Evolutionary conservation across 2,329 filamentous ascomycete species (phyloP).

Genomic region (Ophiocordyceps camponoti-leonardi): DNA sequence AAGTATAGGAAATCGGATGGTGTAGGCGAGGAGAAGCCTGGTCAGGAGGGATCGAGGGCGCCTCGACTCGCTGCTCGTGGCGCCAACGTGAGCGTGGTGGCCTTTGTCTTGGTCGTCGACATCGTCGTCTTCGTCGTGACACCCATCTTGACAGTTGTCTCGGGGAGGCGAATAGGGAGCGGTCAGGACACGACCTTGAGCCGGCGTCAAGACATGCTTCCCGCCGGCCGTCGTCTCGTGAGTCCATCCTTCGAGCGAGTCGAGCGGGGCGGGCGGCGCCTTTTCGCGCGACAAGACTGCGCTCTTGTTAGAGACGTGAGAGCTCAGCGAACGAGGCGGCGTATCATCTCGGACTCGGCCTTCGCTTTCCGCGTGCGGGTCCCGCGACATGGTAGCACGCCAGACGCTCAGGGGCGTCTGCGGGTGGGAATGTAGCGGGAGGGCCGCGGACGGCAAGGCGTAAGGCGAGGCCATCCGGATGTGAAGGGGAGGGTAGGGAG

Average conservation of each 20-base stretch:
- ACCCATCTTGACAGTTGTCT: conserved; percentile 11
- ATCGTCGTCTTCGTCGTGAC: conserved; percentile 14
- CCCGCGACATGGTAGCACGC: conserved; percentile 16
- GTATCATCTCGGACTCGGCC: conserved; percentile 10
- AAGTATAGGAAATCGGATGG: conserved; percentile 57
- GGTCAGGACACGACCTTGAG: conserved; percentile 9
- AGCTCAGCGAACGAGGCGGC: conserved; percentile 6
- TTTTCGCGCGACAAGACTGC: conserved; percentile 13
- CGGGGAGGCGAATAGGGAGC: conserved; percentile 10
- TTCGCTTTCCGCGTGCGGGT: conserved; percentile 14
- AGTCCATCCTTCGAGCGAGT: conserved; percentile 21
- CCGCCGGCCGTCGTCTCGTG: conserved; percentile 22
- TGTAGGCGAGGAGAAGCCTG: conserved; percentile 50
- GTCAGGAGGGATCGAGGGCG: conserved; percentile 47
- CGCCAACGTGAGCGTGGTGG: conserved; percentile 5
- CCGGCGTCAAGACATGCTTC: conserved; percentile 19
- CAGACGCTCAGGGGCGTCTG: conserved; percentile 22
- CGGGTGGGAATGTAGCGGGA: conserved; percentile 24
- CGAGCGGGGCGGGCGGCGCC: conserved; percentile 13
- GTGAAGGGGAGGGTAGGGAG: no score
- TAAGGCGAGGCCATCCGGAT: conserved; percentile 32
- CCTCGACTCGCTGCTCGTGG: conserved; percentile 8
- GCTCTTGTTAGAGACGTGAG: conserved; percentile 14
- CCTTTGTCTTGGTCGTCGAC: conserved; percentile 7
- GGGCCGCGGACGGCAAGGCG: conserved; percentile 31